Percentiles rank a stretch among this genome's conserved stretches.
These are phyloP conservation scores for Moesziomyces sp. DNA, from an alignment of 1,284 basidiomycete species.

Conservation along the genomic window DNA sequence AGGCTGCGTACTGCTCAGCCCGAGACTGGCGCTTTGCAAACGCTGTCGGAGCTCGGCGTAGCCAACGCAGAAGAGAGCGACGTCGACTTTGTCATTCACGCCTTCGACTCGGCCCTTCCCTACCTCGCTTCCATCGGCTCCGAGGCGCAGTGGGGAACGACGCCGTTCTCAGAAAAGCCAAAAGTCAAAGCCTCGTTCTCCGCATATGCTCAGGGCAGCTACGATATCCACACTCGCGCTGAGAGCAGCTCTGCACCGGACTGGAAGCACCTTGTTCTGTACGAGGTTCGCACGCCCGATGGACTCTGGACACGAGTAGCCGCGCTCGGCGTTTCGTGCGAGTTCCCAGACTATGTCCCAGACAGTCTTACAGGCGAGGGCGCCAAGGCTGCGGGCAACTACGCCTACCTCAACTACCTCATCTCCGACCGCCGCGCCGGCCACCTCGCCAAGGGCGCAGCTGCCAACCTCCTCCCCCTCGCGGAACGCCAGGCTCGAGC, in stretches of 20 bases:
- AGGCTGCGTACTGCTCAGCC: conserved; percentile 28
- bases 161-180: conserved; percentile 28
- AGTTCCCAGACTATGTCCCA: conserved; percentile 29
- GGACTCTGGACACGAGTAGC: conserved; percentile 26
- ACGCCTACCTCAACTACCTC: conserved; percentile 39
- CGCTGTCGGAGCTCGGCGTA: conserved; percentile 13
- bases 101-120: conserved; percentile 48
- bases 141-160: conserved; percentile 46
- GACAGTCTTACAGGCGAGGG: neutral
- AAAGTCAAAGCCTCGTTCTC: conserved; percentile 1
- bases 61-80: conserved; percentile 34
- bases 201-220: conserved; percentile 15
- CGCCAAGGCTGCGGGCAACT: conserved; percentile 5
- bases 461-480: conserved; percentile 12
- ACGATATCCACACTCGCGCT: neutral
- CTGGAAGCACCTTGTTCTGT: conserved; percentile 20
- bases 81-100: conserved; percentile 31
- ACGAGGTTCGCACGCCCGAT: conserved; percentile 16
- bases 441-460: conserved; percentile 28
- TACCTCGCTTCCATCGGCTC: conserved; percentile 51
- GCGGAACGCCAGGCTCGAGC: conserved; percentile 4
- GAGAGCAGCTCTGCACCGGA: neutral
- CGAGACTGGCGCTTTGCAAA: neutral
- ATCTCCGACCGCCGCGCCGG: conserved; percentile 32
- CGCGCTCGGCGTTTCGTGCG: conserved; percentile 8